Evolutionary conservation across 441 rosid genomes (phyloP).

Genomic region (Viola pubescens): DNA sequence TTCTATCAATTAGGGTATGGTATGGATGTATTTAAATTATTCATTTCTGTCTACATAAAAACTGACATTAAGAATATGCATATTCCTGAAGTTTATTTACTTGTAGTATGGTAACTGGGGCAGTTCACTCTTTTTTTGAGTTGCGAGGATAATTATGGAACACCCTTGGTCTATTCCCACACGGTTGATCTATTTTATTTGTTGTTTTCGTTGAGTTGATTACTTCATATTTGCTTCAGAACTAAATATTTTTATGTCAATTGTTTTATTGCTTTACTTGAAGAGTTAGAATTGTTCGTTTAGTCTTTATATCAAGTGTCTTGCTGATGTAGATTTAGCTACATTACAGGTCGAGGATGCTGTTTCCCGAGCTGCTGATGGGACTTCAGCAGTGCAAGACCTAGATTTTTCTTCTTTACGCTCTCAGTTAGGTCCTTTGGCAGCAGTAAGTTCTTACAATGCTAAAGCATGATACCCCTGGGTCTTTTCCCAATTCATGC

Average conservation of each 20-base stretch:
- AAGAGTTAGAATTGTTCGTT: background rate
- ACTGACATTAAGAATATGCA: background rate
- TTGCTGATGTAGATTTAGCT: conserved; percentile 13
- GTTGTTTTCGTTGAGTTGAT: background rate
- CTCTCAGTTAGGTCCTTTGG: conserved; percentile 78
- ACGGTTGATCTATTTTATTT: background rate
- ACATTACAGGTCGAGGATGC: conserved; percentile 71
- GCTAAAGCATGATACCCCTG: conserved; percentile 12
- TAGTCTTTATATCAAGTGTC: conserved; percentile 4
- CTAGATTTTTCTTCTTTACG: conserved; percentile 69
- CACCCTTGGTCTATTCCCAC: no score
- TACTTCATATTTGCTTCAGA: conserved; percentile 1
- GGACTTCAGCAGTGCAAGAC: conserved; percentile 63
- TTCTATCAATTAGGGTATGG: no score
- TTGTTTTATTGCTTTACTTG: background rate
- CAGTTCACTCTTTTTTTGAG: no score
- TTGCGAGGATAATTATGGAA: no score
- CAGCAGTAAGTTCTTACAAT: conserved; percentile 59
- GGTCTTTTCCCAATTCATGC: background rate
- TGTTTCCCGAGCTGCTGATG: conserved; percentile 79
- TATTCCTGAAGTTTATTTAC: no score
- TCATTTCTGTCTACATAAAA: conserved; percentile 1
- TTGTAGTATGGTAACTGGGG: no score
- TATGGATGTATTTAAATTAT: background rate
- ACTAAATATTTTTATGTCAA: background rate